Conservation (phyloP, 2,329 filamentous ascomycete species). For the Aspergillus hortae region DNA sequence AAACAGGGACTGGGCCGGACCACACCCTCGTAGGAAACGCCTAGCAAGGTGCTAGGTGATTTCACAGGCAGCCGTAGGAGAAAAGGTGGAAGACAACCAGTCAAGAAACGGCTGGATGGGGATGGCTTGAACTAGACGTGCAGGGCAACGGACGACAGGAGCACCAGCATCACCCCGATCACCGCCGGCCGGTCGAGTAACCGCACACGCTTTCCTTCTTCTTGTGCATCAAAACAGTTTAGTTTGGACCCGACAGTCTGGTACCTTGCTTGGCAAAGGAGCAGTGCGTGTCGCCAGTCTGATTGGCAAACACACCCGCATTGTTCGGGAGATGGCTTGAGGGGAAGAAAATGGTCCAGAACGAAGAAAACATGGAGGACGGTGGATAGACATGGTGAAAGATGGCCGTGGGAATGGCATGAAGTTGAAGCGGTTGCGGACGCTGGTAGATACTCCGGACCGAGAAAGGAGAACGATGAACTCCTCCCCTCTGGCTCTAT, state of each 20-base stretch:
- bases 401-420: background rate
- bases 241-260: conserved; percentile 31
- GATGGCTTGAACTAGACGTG: background rate
- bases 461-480: too few species aligned
- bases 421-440: too few species aligned
- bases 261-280: conserved; percentile 30
- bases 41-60: background rate
- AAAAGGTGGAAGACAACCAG: background rate
- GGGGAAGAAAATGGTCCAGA: background rate
- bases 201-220: conserved; percentile 14
- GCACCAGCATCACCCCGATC: conserved; percentile 13
- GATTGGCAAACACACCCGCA: conserved; percentile 30
- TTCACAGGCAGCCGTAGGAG: background rate
- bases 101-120: conserved; percentile 4
- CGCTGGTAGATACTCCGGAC: too few species aligned
- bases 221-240: conserved; percentile 19
- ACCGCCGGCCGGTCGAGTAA: conserved; percentile 11
- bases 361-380: conserved; percentile 5
- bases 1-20: background rate
- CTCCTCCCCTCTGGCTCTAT: too few species aligned
- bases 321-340: conserved; percentile 4
- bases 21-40: background rate
- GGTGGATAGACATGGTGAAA: background rate
- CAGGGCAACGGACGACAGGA: conserved; percentile 6
- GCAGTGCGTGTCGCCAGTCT: conserved; percentile 29